A percentile compares a stretch with the other conserved stretches of the same genome.
These are phyloP conservation scores for Calophaca sinica DNA, from an alignment of 306 rosid species.

Conservation along the genomic window DNA sequence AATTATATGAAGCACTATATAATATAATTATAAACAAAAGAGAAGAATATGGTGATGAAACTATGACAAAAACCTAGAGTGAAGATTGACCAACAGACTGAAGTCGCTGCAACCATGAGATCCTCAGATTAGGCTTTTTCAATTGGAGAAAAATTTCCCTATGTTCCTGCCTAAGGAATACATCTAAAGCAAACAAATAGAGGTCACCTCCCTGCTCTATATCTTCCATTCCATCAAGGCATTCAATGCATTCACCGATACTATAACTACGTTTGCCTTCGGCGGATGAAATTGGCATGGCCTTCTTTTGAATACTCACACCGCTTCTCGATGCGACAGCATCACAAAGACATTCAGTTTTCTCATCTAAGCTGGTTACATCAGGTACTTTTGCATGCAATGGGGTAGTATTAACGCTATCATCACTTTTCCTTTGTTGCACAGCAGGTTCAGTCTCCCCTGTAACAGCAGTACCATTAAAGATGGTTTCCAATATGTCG, in stretches of 20 bases:
- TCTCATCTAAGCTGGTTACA: conserved; percentile 43
- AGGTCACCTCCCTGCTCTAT: conserved; percentile 76
- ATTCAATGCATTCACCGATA: conserved; percentile 74
- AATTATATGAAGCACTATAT: conserved; percentile 38
- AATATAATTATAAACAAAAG: background rate
- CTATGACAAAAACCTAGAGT: conserved; percentile 41
- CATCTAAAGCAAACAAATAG: conserved; percentile 74
- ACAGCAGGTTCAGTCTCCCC: conserved; percentile 50
- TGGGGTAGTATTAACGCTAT: conserved; percentile 47
- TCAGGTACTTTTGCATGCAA: conserved; percentile 44
- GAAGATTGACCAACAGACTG: conserved; percentile 55
- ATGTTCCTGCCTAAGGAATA: conserved; percentile 76
- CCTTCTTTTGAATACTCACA: conserved; percentile 40
- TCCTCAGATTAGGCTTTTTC: conserved; percentile 63
- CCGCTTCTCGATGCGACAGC: conserved; percentile 55
- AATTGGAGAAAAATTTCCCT: conserved; percentile 77
- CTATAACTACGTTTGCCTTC: conserved; percentile 56
- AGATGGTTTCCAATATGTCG: conserved; percentile 49
- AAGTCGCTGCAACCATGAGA: conserved; percentile 79
- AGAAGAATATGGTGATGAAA: background rate
- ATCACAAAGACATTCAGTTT: conserved; percentile 39
- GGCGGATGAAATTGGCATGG: conserved; percentile 37
- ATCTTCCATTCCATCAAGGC: conserved; percentile 73
- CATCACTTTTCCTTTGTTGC: conserved; percentile 47
- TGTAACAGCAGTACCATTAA: conserved; percentile 50